Percentiles rank a stretch among this genome's conserved stretches.
These are phyloP conservation scores for Tetrapisispora arboricola DNA, from an alignment of 805 yeast genomes.

Conservation along the genomic window DNA sequence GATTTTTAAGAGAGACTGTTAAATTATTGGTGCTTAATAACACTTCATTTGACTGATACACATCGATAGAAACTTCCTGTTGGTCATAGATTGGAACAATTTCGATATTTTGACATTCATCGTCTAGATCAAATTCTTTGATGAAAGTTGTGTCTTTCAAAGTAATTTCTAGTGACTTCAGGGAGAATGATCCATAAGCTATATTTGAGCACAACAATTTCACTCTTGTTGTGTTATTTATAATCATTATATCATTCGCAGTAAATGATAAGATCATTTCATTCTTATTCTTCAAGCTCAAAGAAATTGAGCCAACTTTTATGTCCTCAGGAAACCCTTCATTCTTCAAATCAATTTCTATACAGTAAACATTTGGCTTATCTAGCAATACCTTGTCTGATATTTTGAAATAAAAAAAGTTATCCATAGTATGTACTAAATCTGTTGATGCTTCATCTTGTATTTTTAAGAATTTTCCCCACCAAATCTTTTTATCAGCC, in stretches of 20 bases:
- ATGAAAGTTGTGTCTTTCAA: conserved; percentile 21
- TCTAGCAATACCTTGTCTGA: conserved; percentile 4
- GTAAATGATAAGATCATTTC: conserved; percentile 12
- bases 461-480: conserved; percentile 20
- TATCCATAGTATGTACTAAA: conserved; percentile 19
- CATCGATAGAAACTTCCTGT: conserved; percentile 11
- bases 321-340: conserved; percentile 13
- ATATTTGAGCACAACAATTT: conserved; percentile 15
- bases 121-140: conserved; percentile 13
- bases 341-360: conserved; percentile 12
- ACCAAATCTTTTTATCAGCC: conserved; percentile 14
- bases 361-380: conserved; percentile 14
- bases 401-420: conserved; percentile 13
- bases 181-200: conserved; percentile 16
- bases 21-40: conserved; percentile 16
- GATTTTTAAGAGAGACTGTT: conserved; percentile 9
- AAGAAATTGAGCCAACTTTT: conserved; percentile 10
- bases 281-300: conserved; percentile 12
- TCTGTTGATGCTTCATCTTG: conserved; percentile 8
- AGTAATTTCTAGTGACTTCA: conserved; percentile 15
- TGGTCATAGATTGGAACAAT: conserved; percentile 9
- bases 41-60: conserved; percentile 11
- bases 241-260: conserved; percentile 4
- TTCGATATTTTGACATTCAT: background rate
- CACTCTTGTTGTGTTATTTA: conserved; percentile 5